Percentiles rank a stretch among this genome's conserved stretches.
These are phyloP conservation scores for Lodderomyces orthopsilosis DNA, from an alignment of 1,139 yeast species.

Conservation along the genomic window DNA sequence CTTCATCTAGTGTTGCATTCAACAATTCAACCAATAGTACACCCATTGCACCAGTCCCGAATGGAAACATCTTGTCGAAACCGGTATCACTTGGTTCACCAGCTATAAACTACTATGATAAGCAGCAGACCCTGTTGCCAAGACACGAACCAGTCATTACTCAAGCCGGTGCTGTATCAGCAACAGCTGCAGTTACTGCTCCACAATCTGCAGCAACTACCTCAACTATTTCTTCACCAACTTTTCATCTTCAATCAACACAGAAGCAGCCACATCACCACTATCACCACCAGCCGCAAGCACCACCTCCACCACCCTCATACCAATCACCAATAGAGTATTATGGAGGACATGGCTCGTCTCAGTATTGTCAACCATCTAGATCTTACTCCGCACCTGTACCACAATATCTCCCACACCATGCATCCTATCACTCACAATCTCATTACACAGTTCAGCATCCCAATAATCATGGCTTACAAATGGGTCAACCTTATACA, in stretches of 20 bases:
- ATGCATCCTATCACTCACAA: conserved; percentile 10
- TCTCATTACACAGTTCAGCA: conserved; percentile 1
- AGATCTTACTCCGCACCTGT: conserved; percentile 2
- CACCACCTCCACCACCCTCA: neutral
- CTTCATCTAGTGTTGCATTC: conserved; percentile 17
- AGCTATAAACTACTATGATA: conserved; percentile 11
- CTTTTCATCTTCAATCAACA: conserved; percentile 15
- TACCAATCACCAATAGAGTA: conserved; percentile 9
- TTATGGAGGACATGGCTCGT: neutral
- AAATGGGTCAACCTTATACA: neutral
- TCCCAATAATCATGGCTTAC: conserved; percentile 15
- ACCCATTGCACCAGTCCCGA: conserved; percentile 9
- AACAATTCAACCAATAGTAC: conserved; percentile 1
- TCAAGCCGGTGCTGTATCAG: conserved; percentile 11
- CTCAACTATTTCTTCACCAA: conserved; percentile 13
- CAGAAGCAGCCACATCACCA: neutral
- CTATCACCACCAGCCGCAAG: neutral
- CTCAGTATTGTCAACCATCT: conserved; percentile 16
- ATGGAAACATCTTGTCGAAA: neutral
- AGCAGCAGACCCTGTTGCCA: conserved; percentile 1
- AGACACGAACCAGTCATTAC: conserved; percentile 10
- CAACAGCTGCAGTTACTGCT: conserved; percentile 10
- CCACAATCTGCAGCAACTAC: neutral
- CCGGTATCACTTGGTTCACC: conserved; percentile 10
- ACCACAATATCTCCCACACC: conserved; percentile 7